Evolutionary conservation across 176 grass and related monocot genomes (phyloP), one percentile per base, ranked within the genome.

Genomic region (Saccharum officinarum): DNA sequence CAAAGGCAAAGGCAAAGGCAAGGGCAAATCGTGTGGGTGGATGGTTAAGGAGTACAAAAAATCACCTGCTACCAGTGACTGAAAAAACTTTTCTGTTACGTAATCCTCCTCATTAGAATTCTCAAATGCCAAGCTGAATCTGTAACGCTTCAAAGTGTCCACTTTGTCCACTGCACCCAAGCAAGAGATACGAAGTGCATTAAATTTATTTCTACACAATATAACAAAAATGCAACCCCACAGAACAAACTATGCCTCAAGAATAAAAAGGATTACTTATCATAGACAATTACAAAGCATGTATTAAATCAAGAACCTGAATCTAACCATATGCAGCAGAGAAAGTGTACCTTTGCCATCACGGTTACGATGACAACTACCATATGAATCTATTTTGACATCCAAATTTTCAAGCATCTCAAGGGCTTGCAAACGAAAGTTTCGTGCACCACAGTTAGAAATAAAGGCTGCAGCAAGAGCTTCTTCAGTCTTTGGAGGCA

Each of bases 21-120:
- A 82, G 67, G 52, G 47, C 31, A 84, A 83, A 79, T 67, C 18
- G 18, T 71, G 54, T 28, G 18, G 42, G 76, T 46, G 38, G 54
- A 42, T 69, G 42, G 66, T 18, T 74, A 10, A 28, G 55, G 25
- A 61, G 10, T 23, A 55, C 28, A 13, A 37, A 46, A 4, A 63
- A 10, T 87, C 87, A 99, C 97, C 93, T 89, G 97, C 92, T 89
- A 96, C 92, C 67, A 99, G 84, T 36, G 94, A 96, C 52, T 99
- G 97, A 82, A 99, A 99, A 85, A 96, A 99, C 77, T 99, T 99
- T 78, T 99, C 93, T 66, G 97, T 99, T 69, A 99, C 90, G 8
- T 99, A 99, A 82, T 99, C 97, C 85, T 99, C 97, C 87, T 99
- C 97, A 0, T 94, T 99, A 57, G 97, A 99, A 86, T 99, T 99